Evolutionary conservation across 2,329 filamentous ascomycete species (phyloP).

Genomic region (Celoporthe dispersa): DNA sequence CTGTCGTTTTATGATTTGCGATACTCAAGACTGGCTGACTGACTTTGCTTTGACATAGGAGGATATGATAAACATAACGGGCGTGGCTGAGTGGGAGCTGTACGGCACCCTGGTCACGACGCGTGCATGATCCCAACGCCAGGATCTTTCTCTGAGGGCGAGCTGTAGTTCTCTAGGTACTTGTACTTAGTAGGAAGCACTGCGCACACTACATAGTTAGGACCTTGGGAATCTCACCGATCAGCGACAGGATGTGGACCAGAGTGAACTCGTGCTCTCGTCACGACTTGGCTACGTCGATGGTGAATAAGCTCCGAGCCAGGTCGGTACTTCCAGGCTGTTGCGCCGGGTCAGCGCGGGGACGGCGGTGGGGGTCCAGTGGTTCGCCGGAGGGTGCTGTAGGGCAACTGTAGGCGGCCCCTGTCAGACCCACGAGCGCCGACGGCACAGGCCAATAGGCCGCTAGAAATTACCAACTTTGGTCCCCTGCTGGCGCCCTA

Average conservation of each 20-base stretch:
- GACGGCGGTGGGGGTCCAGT: background rate
- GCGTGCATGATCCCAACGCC: no score
- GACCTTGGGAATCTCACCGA: background rate
- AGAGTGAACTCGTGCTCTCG: no score
- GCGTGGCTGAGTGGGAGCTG: background rate
- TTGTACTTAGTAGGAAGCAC: no score
- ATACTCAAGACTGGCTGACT: no score
- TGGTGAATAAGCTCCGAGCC: background rate
- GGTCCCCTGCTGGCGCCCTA: background rate
- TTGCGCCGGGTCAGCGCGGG: background rate
- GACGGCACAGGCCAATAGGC: constrained; percentile 14
- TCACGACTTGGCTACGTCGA: background rate
- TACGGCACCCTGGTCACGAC: background rate
- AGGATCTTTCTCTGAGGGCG: background rate
- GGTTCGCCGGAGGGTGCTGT: background rate
- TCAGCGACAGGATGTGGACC: background rate
- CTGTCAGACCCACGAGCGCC: background rate
- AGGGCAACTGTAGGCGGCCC: background rate
- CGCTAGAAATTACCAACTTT: constrained; percentile 24
- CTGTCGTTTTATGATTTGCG: no score
- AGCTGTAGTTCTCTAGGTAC: no score
- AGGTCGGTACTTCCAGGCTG: background rate
- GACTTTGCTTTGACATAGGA: background rate
- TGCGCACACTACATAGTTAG: no score
- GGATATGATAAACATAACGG: background rate